Base-by-base conservation (phyloP, 164 flowering plant genomes). In the Tetracentron sinense region DNA sequence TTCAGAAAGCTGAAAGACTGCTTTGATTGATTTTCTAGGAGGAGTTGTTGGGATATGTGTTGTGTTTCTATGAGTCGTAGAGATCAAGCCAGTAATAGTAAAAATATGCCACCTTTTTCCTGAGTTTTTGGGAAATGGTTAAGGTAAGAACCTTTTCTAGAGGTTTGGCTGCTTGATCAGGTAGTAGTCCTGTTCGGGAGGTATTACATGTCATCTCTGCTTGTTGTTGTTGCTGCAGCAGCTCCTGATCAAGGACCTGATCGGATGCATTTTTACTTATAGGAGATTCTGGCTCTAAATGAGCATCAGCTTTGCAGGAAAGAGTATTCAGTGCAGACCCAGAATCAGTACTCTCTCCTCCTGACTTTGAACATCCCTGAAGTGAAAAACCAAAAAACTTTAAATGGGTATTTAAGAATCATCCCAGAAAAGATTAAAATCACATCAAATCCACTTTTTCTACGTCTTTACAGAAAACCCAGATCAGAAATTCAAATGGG, bases 351-450 rank as follows among this genome's bases (percentile, higher is more conserved):
- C 88, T 87, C 62, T 83, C 87, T 25, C 62, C 84, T 64, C 84
- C 88, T 58, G 93, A 83, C 71, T 74, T 84, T 67, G 88, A 83
- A 67, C 82, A 81, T 61, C 87, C 85, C 87, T 84, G 67, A 5
- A 56, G 38, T 28, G 23, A 35, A 25, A 62, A 58, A 56, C 27
- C 50, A 52, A 21, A 48, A 42, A 33, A 49, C 35, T 49, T 66
- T 58, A 56, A 56, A 48, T 42, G 50, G 42, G 59, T 49, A 22
- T n/a, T 42, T 64, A 58, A 28, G n/a, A 61, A 38, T 38, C 44
- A 38, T 38, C 11, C 44, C 2, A 38, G 1, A 57, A 33, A 30
- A 30, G 8, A n/a, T 35, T 48, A 44, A 11, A 66, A 26, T 54
- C 6, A 46, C 26, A n/a, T 27, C 1, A 51, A 29, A 33, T 31